Evolutionary conservation across 2,329 filamentous ascomycete genomes (phyloP), one percentile per base, ranked within the genome.

Genomic region (Fusarium gaditjirri): DNA sequence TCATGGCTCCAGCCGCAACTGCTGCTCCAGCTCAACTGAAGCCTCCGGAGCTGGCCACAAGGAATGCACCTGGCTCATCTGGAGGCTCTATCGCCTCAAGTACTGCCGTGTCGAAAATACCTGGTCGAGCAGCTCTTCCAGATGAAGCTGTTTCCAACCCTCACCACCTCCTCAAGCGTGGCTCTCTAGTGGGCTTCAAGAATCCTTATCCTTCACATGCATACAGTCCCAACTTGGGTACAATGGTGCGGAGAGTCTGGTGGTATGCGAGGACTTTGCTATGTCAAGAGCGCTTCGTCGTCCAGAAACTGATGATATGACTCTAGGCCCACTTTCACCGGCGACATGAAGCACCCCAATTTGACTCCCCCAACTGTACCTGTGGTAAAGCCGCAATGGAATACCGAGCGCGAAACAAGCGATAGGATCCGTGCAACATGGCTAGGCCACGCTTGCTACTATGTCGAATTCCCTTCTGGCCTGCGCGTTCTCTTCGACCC

Each of bases 391-490:
- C 93, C 94, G 0, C 77, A 85, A 8, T 95, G 95, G 80, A 86
- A 93, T 14, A 81, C 89, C 3, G 84, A 84, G 19, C 89, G 93
- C 60, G 81, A 86, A 8, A 88, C 87, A 17, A 83, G 82, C 17
- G 76, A 81, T 23, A 86, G 88, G 43, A 87, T 98, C 29, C 90
- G 94, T 59, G 93, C 95, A 38, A 98, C 95, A 43, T 98, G 95
- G 95, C 90, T 98, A 5, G 95, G 95, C 39, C 95, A 98, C 81
- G 95, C 95, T 7, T 97, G 94, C 84, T 97, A 94, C 84, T 95
- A 94, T 77, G 90, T 97, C 75, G 95, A 98, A 81, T 98, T 95
- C 77, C 94, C 94, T 4, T 88, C 89, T 19, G 95, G 95, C 2
- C 85, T 98, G 58, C 91, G 95, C 60, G 94, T 97, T 7, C 88